Conservation (phyloP, 2,329 filamentous ascomycete species). For the Penicillium olsonii region DNA sequence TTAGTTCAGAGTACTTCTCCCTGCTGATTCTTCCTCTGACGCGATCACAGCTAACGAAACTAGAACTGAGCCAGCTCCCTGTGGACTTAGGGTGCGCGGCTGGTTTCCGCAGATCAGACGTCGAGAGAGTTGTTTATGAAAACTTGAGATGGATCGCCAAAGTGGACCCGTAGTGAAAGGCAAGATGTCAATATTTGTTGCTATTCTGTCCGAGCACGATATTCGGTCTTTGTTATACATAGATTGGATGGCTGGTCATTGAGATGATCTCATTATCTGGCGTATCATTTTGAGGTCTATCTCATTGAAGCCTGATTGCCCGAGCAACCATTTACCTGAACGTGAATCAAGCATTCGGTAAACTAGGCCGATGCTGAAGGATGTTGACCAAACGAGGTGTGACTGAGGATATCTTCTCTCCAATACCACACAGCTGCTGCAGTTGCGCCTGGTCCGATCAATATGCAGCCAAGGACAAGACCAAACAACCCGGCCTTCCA, state of each 20-base stretch:
- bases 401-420: conserved; percentile 19
- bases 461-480: conserved; percentile 12
- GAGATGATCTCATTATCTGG: neutral
- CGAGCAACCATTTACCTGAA: too few relatives aligned
- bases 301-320: too few relatives aligned
- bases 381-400: conserved; percentile 1
- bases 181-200: neutral
- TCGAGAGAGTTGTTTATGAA: conserved; percentile 14
- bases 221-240: neutral
- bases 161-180: neutral
- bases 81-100: conserved; percentile 16
- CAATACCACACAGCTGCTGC: conserved; percentile 24
- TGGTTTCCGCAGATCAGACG: conserved; percentile 17
- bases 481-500: neutral
- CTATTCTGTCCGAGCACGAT: neutral
- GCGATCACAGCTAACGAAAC: neutral
- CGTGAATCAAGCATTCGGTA: neutral
- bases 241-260: neutral
- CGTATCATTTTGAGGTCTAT: neutral
- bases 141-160: neutral
- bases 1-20: neutral
- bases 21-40: neutral
- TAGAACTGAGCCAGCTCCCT: conserved; percentile 12
- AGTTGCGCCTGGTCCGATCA: conserved; percentile 24
- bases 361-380: neutral